Percentiles rank a stretch among this genome's conserved stretches.
phyloP scores from a whole-genome alignment of 2,329 filamentous ascomycete species.

The Penicillium polonicum region DNA sequence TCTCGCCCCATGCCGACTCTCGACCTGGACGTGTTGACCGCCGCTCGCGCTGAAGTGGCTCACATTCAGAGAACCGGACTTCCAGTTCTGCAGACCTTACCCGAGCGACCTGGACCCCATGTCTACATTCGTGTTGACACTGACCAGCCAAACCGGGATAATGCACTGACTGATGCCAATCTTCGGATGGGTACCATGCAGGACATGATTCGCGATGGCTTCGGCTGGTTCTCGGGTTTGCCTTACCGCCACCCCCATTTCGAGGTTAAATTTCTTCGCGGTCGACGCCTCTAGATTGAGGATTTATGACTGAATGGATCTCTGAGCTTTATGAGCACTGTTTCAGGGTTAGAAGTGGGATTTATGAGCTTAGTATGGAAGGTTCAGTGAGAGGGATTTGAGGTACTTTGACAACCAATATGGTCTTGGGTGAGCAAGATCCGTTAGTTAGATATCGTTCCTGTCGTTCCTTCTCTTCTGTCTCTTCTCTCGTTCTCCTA shows the following conservation, averaged over 20 bases:
- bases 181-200: slow-evolving; percentile 2
- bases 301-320: background rate
- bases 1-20: background rate
- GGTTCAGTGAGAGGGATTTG: background rate
- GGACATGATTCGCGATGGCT: slow-evolving; percentile 7
- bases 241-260: slow-evolving; percentile 8
- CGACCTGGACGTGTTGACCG: background rate
- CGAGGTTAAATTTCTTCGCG: background rate
- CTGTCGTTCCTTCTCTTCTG: background rate
- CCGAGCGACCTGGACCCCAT: background rate
- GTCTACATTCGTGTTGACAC: background rate
- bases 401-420: background rate
- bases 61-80: background rate
- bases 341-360: background rate
- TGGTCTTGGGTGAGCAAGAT: background rate
- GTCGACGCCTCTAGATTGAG: background rate
- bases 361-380: background rate
- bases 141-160: background rate
- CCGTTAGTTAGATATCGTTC: background rate
- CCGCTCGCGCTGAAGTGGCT: background rate
- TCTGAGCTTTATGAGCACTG: no score
- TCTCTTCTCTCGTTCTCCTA: background rate
- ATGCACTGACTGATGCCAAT: background rate
- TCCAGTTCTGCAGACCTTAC: background rate
- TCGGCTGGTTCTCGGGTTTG: slow-evolving; percentile 9